Evolutionary conservation across 352 stramenopile genomes (phyloP), one percentile per base, ranked within the genome.

Genomic region (Peronospora farinosa): DNA sequence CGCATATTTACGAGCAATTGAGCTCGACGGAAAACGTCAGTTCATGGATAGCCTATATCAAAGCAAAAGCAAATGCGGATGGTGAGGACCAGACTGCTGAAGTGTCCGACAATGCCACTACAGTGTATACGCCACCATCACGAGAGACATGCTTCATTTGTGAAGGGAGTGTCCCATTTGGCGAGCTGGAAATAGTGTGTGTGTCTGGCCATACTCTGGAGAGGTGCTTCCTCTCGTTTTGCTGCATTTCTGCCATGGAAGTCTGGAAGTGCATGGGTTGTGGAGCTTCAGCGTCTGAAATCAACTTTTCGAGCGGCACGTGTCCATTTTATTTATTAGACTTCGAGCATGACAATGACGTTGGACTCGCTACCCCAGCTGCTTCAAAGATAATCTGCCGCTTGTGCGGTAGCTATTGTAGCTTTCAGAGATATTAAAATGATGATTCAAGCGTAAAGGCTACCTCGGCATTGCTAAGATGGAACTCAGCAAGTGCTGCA

Each of bases 261-360:
- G 65, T 75, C 33, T 92, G 78, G 78, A 90, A 90, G 43, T 92
- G 81, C 56, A 79, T 88, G 73, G 76, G 78, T 33, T 92, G 81
- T 32, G 77, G 74, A 8, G 75, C 70, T 5, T 74, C 66, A 15
- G 81, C 81, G 21, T 72, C 69, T 32, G 72, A 84, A 55, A 69
- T 85, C 23, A 63, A 82, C 37, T 67, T 71, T 47, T 67, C 60
- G 0, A 44, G 47, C 13, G 67, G 64, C 16, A 42, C 21, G 33
- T 56, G 55, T 17, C 73, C 79, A 32, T 91, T 88, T 60, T 91
- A 86, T 65, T 65, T 88, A 51, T 64, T 86, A 33, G 66, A 77
- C 33, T 57, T 49, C 8, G 70, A 75, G 28, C 15, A 52, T 32
- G 51, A 67, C 2, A 33, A 60, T 2, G 43, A 44, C 10, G 31